Base-by-base conservation (phyloP, 352 stramenopile genomes). In the Plasmopara viticola region DNA sequence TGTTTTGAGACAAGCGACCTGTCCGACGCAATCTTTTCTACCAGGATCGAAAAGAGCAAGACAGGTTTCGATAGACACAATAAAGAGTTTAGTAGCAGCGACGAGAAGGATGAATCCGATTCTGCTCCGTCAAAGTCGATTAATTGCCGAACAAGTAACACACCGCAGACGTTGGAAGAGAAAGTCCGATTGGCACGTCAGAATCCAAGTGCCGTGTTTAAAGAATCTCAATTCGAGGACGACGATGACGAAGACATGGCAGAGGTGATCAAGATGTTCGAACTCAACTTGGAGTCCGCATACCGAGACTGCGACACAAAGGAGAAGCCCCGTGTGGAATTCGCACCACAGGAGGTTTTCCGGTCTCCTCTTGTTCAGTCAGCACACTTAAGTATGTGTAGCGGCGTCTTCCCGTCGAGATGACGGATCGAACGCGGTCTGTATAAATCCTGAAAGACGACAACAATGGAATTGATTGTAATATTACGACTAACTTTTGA, bases 181-280 rank as follows among this genome's bases (percentile, higher is more conserved):
- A 90, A 87, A 40, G 72, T 90, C 48, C 68, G 64, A 10, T 68
- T 89, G 29, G 80, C 80, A 25, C 52, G 69, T 17, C 64, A 86
- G 56, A 89, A 90, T 44, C 75, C 75, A 3, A 90, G 78, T 48
- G 80, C 77, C n/a, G 65, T 91, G 15, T 91, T 91, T 37, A 74
- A 74, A 20, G 80, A 91, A 46, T 89, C 80, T 7, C 67, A 87
- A 50, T 91, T 91, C 42, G 80, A 91, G 63, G 79, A 90, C 30
- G 80, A 91, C 31, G 68, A 80, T 44, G 80, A 90, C 48, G 74
- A 87, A 56, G 75, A 88, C 46, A 72, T 84, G 52, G 73, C 81
- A 9, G 71, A 87, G 47, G 65, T 87, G 63, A 72, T 91, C 44
- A 81, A 87, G 51, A 79, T 75, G 48, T 91, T 91, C 40, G 75